Conservation (phyloP, 2,329 filamentous ascomycete genomes). For the Colletotrichum sp. region DNA sequence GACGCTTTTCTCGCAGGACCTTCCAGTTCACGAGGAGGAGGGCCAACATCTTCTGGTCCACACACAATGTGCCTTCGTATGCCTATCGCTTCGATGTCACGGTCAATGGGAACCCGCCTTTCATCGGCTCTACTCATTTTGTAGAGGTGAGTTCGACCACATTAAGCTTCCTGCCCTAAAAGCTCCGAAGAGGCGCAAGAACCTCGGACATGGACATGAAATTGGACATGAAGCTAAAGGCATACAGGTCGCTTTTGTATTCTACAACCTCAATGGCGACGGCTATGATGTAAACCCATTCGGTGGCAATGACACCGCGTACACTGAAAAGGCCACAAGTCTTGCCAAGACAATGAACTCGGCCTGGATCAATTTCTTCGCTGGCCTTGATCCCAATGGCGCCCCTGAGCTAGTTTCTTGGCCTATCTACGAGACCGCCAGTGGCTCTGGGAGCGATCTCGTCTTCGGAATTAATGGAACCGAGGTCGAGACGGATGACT, state of each 20-base stretch:
- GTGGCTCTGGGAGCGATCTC: conserved; percentile 27
- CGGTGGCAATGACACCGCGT: conserved; percentile 27
- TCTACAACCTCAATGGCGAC: conserved; percentile 37
- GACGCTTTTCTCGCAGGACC: not conserved
- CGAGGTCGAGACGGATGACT: conserved; percentile 32
- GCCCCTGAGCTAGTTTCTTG: conserved; percentile 22
- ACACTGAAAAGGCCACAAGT: conserved; percentile 26
- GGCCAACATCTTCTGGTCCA: conserved; percentile 30
- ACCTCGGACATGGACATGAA: not conserved
- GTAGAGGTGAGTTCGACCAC: conserved; percentile 29
- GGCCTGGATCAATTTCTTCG: conserved; percentile 36
- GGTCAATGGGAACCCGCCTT: conserved; percentile 26
- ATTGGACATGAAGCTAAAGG: not conserved
- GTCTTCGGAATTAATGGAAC: conserved; percentile 31
- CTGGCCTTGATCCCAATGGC: conserved; percentile 30
- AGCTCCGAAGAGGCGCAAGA: not conserved
- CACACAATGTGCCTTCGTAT: conserved; percentile 30
- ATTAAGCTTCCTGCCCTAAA: not conserved
- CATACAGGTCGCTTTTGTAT: conserved; percentile 42
- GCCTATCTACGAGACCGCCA: conserved; percentile 28
- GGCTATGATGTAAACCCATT: conserved; percentile 36
- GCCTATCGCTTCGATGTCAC: conserved; percentile 37
- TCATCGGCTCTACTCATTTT: conserved; percentile 40
- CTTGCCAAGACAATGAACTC: conserved; percentile 32
- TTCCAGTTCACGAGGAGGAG: conserved; percentile 32